Percentiles rank a stretch among this genome's conserved stretches.
Conservation (phyloP, 495 filamentous ascomycete species). For the Aspergillus homomorphus region DNA sequence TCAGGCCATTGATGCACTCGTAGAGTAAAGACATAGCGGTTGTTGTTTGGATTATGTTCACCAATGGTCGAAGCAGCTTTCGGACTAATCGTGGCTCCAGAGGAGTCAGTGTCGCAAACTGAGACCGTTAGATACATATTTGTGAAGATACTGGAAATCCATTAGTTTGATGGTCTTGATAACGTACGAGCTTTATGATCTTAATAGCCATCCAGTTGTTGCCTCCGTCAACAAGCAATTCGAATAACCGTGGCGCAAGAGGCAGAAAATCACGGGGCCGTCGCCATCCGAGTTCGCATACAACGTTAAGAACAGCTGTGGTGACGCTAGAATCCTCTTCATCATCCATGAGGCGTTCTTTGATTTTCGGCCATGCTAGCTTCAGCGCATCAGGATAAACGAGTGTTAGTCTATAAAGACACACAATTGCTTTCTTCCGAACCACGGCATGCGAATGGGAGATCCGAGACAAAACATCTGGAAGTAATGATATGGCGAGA, state of each 20-base stretch:
- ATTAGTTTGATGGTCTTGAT: neutral
- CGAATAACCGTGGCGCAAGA: conserved; percentile 86
- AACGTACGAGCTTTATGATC: conserved; percentile 85
- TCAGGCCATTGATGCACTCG: conserved; percentile 97
- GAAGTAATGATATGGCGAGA: conserved; percentile 80
- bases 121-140: conserved; percentile 16
- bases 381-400: conserved; percentile 93
- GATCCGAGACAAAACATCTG: conserved; percentile 81
- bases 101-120: conserved; percentile 95
- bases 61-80: conserved; percentile 92
- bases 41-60: conserved; percentile 87
- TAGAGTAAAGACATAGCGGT: conserved; percentile 95
- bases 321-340: conserved; percentile 90
- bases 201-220: conserved; percentile 99
- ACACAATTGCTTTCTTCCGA: conserved; percentile 92
- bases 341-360: conserved; percentile 87
- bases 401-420: conserved; percentile 84
- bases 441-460: conserved; percentile 78
- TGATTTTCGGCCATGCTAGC: conserved; percentile 93
- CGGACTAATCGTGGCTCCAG: conserved; percentile 86
- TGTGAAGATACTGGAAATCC: neutral
- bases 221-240: conserved; percentile 82
- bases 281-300: conserved; percentile 93
- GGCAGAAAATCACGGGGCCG: conserved; percentile 91
- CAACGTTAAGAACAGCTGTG: conserved; percentile 90